Conservation (phyloP, 2,329 filamentous ascomycete species). For the Aspergillus sp. region DNA sequence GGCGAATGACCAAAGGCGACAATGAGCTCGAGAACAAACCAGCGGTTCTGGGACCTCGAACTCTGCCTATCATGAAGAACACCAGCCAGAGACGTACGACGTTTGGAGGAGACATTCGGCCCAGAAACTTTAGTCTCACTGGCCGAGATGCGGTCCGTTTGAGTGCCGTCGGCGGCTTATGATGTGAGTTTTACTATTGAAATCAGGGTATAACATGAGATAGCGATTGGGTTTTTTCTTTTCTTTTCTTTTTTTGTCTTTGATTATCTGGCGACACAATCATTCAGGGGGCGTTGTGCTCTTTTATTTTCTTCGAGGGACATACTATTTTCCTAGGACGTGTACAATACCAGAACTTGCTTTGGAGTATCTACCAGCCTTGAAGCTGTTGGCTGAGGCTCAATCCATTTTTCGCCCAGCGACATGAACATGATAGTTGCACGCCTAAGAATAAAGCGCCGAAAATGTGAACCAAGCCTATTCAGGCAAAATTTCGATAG, state of each 20-base stretch:
- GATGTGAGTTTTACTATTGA: constrained; percentile 31
- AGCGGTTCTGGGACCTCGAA: constrained; percentile 66
- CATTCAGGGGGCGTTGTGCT: constrained; percentile 29
- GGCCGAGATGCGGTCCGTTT: constrained; percentile 45
- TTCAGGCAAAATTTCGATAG: not conserved
- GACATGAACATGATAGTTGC: not conserved
- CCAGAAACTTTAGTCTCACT: constrained; percentile 44
- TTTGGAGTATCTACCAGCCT: constrained; percentile 10
- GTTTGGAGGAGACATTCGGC: constrained; percentile 46
- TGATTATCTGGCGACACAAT: constrained; percentile 24
- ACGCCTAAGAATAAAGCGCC: not conserved
- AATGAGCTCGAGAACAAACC: constrained; percentile 60
- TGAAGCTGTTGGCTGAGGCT: not conserved
- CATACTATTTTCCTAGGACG: constrained; percentile 27
- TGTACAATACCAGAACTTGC: constrained; percentile 36
- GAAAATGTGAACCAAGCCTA: not conserved
- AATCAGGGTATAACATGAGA: constrained; percentile 33
- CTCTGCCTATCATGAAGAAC: constrained; percentile 62
- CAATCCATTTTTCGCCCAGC: not conserved
- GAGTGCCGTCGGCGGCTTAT: constrained; percentile 42
- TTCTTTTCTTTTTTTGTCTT: constrained; percentile 19
- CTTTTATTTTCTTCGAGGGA: constrained; percentile 24
- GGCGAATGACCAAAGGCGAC: constrained; percentile 68
- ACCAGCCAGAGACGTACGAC: constrained; percentile 48
- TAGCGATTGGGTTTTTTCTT: constrained; percentile 28